Base-by-base conservation (phyloP, 306 rosid species). In the Echinosophora koreensis region DNA sequence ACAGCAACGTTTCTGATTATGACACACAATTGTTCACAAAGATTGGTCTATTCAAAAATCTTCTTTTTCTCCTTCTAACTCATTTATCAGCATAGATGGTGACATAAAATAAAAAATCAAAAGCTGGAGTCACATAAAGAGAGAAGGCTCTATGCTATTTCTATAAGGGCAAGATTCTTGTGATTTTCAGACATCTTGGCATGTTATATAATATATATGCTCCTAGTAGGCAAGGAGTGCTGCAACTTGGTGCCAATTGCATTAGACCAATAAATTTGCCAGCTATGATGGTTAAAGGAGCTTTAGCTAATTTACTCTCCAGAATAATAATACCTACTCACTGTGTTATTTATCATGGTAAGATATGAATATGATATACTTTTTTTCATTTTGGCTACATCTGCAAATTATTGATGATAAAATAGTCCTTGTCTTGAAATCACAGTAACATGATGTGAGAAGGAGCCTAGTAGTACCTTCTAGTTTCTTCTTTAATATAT, bases 1-100 rank as follows among this genome's bases (percentile, higher is more conserved):
- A 90, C 89, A 87, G 69, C 81, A 79, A 77, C 79, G 68, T 59
- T 70, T 83, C 27, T 76, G 93, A 87, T 58, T 66, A 77, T 8
- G 82, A 88, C 84, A 69, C 68, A 78, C 47, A 72, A 51, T 34
- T 73, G 51, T 68, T 69, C 10, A 59, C 11, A 66, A 66, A 27
- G 64, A 73, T 49, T 49, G 60, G 87, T 84, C 87, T 56, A 79
- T 79, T 79, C 84, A 12, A 63, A 63, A 79, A 74, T 83, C 81
- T n/a, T 79, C 73, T 15, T 35, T 76, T 69, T 76, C 76, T 64
- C 27, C 30, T 65, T 7, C 61, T 65, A 69, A 73, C 64, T 46
- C 42, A 17, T 27, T 38, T 78, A 66, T 73, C 63, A 78, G 0
- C 63, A 77, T 47, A 70, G 27, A 69, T 28, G 22, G 35, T 59